Conservation (phyloP, 805 yeast species). For the Lipomyces kockii region DNA sequence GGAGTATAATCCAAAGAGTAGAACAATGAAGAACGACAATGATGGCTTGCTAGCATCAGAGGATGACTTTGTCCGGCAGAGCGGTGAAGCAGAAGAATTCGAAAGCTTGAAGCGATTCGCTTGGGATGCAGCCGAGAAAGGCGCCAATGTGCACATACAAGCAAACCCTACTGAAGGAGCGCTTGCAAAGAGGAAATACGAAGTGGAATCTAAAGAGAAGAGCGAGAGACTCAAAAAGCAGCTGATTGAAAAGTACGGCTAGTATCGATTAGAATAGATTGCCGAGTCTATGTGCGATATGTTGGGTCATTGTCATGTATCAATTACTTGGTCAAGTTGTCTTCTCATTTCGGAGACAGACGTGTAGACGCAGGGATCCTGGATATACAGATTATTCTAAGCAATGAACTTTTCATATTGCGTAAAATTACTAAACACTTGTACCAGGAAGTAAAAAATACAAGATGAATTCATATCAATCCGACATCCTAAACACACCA, state of each 20-base stretch:
- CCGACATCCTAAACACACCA: background rate
- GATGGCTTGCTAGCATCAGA: constrained; percentile 57
- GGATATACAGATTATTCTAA: background rate
- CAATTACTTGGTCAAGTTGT: constrained; percentile 26
- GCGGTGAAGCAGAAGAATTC: constrained; percentile 63
- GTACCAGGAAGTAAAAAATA: constrained; percentile 2
- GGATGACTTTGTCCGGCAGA: constrained; percentile 35
- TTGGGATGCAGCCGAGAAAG: constrained; percentile 50
- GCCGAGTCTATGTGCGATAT: background rate
- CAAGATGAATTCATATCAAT: constrained; percentile 1
- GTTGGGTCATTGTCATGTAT: constrained; percentile 1
- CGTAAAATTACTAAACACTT: constrained; percentile 4
- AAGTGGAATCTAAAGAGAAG: constrained; percentile 42
- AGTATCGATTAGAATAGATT: constrained; percentile 33
- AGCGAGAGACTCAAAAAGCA: constrained; percentile 44
- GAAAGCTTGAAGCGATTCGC: constrained; percentile 56
- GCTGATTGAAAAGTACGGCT: constrained; percentile 50
- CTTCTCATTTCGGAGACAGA: constrained; percentile 16
- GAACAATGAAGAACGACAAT: constrained; percentile 43
- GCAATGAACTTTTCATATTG: constrained; percentile 4
- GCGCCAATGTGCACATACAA: constrained; percentile 45
- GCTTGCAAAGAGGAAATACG: constrained; percentile 46
- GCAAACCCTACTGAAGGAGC: constrained; percentile 56
- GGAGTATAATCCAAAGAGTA: constrained; percentile 51
- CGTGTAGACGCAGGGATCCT: constrained; percentile 12